Percentiles rank a stretch among this genome's conserved stretches.
phyloP scores from a whole-genome alignment of 2,329 filamentous ascomycete genomes.

The Penicillium crustosum region DNA sequence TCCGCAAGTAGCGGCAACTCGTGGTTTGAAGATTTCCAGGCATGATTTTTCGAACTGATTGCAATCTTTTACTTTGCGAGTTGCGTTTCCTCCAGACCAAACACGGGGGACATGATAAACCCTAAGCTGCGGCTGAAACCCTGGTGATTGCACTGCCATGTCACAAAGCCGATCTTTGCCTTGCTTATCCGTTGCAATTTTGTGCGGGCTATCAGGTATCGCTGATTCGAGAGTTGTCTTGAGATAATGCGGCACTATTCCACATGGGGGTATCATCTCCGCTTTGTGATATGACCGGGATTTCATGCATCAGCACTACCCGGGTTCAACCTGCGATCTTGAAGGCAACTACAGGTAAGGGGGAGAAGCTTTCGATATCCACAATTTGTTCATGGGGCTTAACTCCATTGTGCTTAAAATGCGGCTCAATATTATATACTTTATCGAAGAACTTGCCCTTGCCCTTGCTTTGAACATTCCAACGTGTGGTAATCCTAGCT shows the following conservation, averaged over 20 bases:
- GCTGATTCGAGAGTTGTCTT: neutral
- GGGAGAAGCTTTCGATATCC: no score
- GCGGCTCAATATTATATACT: neutral
- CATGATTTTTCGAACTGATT: neutral
- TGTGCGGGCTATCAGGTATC: neutral
- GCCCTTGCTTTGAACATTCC: neutral
- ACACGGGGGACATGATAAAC: neutral
- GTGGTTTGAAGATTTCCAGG: neutral
- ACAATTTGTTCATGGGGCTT: neutral
- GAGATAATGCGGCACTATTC: neutral
- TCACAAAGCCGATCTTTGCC: neutral
- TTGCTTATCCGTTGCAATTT: neutral
- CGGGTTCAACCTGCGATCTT: neutral
- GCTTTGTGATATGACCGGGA: neutral
- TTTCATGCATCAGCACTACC: neutral
- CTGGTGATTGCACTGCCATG: neutral
- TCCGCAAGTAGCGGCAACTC: neutral
- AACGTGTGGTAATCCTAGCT: neutral
- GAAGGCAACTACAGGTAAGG: neutral
- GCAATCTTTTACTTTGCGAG: neutral
- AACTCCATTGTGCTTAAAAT: neutral
- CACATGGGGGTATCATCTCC: neutral
- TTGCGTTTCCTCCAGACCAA: neutral
- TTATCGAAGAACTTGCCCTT: neutral
- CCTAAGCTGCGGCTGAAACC: neutral